phyloP scores from a whole-genome alignment of 2,329 filamentous ascomycete species.

The Trichoderma brevicompactum region DNA sequence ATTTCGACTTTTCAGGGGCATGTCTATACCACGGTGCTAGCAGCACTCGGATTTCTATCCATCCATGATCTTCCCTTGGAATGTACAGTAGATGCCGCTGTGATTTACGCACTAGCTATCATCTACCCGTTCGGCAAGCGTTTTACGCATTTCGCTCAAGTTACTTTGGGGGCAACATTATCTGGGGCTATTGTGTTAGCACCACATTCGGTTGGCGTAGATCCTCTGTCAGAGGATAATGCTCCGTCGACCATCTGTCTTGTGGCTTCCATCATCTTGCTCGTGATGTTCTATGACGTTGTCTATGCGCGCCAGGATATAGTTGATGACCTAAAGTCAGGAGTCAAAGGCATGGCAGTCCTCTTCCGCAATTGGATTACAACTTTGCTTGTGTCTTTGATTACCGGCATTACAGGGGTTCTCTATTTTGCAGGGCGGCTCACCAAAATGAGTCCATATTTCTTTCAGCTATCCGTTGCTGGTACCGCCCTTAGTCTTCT shows the following conservation, averaged over 20 bases:
- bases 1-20: conserved; percentile 49
- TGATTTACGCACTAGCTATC: conserved; percentile 49
- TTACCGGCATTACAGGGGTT: conserved; percentile 29
- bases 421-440: conserved; percentile 25
- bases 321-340: conserved; percentile 42
- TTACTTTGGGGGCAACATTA: conserved; percentile 55
- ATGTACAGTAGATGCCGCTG: conserved; percentile 43
- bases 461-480: conserved; percentile 32
- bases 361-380: conserved; percentile 33
- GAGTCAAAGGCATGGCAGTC: conserved; percentile 42
- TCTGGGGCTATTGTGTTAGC: conserved; percentile 40
- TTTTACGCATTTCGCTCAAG: conserved; percentile 57
- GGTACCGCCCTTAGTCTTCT: conserved; percentile 28
- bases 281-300: conserved; percentile 43
- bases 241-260: conserved; percentile 32
- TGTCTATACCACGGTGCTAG: conserved; percentile 33
- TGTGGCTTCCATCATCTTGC: conserved; percentile 34
- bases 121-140: conserved; percentile 58
- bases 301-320: conserved; percentile 45
- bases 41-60: background rate
- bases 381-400: conserved; percentile 28
- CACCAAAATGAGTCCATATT: conserved; percentile 28
- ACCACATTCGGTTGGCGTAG: conserved; percentile 30
- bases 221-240: conserved; percentile 30
- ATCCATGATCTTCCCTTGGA: conserved; percentile 26